These are phyloP conservation scores for Hawksworthiomyces lignivorus DNA, from an alignment of 2,329 filamentous ascomycete genomes.

Conservation along the genomic window DNA sequence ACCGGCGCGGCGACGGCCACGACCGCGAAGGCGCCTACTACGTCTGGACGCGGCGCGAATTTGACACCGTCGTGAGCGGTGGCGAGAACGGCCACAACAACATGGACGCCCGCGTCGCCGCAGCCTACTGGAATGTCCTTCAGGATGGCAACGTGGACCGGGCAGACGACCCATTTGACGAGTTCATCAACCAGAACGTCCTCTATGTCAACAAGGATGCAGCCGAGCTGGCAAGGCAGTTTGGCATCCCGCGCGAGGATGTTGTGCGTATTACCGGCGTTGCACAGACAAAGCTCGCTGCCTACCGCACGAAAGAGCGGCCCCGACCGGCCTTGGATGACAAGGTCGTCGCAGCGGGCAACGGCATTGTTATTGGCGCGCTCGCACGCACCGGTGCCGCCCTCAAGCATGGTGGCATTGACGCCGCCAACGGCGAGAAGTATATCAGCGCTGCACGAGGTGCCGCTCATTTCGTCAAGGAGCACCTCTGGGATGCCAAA, in stretches of 20 bases:
- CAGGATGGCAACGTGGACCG: slow-evolving; percentile 79
- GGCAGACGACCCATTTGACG: slow-evolving; percentile 80
- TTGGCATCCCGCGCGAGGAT: slow-evolving; percentile 63
- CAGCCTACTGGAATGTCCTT: slow-evolving; percentile 76
- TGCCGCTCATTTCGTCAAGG: slow-evolving; percentile 64
- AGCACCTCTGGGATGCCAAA: slow-evolving; percentile 61
- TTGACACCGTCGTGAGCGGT: slow-evolving; percentile 63
- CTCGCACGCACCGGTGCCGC: slow-evolving; percentile 68
- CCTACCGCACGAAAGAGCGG: slow-evolving; percentile 66
- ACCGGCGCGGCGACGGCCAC: slow-evolving; percentile 64
- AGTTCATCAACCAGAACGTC: slow-evolving; percentile 92
- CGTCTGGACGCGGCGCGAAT: slow-evolving; percentile 84
- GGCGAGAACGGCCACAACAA: slow-evolving; percentile 35
- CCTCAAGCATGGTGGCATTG: slow-evolving; percentile 45
- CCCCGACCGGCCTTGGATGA: slow-evolving; percentile 73
- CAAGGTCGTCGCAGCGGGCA: slow-evolving; percentile 82
- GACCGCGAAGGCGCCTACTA: slow-evolving; percentile 92
- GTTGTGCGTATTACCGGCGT: slow-evolving; percentile 58
- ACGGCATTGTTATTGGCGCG: slow-evolving; percentile 78
- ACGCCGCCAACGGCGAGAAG: slow-evolving; percentile 45
- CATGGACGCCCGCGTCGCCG: slow-evolving; percentile 64
- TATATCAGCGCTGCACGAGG: slow-evolving; percentile 61
- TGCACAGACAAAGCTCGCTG: slow-evolving; percentile 60
- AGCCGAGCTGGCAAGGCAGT: slow-evolving; percentile 63
- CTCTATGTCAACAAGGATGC: slow-evolving; percentile 63